Evolutionary conservation across 306 rosid species (phyloP), one percentile per base, ranked within the genome.

Genomic region (Phaseolus lunatus): DNA sequence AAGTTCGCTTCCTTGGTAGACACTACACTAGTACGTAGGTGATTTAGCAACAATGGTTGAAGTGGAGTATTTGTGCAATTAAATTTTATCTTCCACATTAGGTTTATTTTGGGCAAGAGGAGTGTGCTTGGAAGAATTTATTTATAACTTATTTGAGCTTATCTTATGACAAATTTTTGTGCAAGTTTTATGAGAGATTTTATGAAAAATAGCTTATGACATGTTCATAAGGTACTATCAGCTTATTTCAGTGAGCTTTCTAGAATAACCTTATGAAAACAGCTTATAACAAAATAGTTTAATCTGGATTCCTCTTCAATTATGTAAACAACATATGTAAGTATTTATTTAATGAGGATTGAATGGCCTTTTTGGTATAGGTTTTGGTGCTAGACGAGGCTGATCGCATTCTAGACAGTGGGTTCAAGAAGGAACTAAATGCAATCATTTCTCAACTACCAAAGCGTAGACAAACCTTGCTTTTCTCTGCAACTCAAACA

Each of bases 301-400:
- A 12, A 3, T 16, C 14, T 12, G 14, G 48, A 43, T 3, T 10
- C 48, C 16, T 43, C 48, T 12, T 43, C 0, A 3, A 11, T 12
- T 43, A 12, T 41, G 3, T 5, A 43, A 43, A 43, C 48, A 43
- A 43, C 48, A 3, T 12, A 3, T 43, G 48, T 3, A 43, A 43
- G 48, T 43, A 41, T 0, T 41, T 41, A 12, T 43, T 43, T 12
- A 43, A 11, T 88, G 72, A 86, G 86, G 68, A 71, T 47, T 81
- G 83, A 67, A 56, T 84, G 77, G 59, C 49, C 75, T 86, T 81
- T 70, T 77, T 80, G 84, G 84, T 86, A 83, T 84, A 94, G 96
- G 91, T 92, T 78, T 77, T 95, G 83, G 97, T 95, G 80, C 91
- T 95, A 43, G 98, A 95, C 83, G 97, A 92, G 91, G 98, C 97